Percentiles rank a stretch among this genome's conserved stretches.
These are phyloP conservation scores for Ajuga chamaepitys DNA, from an alignment of 257 asterid genomes.

Conservation along the genomic window DNA sequence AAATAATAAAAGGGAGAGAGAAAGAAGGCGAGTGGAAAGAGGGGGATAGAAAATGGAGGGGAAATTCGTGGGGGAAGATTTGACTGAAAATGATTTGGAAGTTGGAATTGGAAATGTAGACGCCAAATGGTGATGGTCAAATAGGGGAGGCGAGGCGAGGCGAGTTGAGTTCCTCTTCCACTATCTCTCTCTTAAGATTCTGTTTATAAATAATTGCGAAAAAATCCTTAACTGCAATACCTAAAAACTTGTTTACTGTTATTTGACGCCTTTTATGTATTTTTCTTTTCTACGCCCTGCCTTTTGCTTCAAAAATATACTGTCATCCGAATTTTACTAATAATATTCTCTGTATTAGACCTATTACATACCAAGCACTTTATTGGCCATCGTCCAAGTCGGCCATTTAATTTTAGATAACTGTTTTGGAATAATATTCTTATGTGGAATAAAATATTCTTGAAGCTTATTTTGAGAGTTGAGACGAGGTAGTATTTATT, in stretches of 20 bases:
- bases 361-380: too few species aligned
- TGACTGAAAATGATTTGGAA: constrained; percentile 26
- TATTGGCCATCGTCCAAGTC: too few species aligned
- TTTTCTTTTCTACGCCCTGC: too few species aligned
- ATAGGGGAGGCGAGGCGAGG: constrained; percentile 33
- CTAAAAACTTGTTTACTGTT: neutral
- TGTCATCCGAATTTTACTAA: too few species aligned
- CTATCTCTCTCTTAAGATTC: neutral
- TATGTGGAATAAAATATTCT: too few species aligned
- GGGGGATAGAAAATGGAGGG: neutral
- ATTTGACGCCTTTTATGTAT: too few species aligned
- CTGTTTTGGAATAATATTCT: too few species aligned
- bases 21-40: constrained; percentile 15
- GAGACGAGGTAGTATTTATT: too few species aligned
- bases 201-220: neutral
- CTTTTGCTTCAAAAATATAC: too few species aligned
- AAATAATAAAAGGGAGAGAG: neutral
- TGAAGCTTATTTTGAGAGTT: too few species aligned
- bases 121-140: constrained; percentile 43
- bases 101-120: constrained; percentile 26
- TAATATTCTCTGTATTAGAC: too few species aligned
- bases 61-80: constrained; percentile 1
- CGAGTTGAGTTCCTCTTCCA: neutral
- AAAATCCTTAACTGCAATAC: constrained; percentile 22
- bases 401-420: too few species aligned